Evolutionary conservation across 805 yeast species (phyloP), one percentile per base, ranked within the genome.

Genomic region (Saccharomycopsis amapae): DNA sequence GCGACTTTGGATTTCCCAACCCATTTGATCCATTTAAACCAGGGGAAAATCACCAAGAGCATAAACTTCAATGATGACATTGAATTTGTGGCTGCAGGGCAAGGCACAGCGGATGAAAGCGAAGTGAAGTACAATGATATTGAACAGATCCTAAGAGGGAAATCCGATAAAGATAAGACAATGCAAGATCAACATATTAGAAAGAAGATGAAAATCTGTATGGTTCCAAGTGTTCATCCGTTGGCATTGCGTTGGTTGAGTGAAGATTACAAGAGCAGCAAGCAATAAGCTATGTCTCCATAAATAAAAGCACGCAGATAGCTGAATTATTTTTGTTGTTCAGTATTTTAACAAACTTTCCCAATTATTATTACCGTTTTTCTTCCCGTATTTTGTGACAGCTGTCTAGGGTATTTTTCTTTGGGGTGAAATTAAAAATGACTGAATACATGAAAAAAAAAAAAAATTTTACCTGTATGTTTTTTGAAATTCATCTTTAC

Each of bases 1-100:
- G 87, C 86, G 12, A 24, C 42, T 10, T 42, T 48, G 37, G 70
- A 72, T 39, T 93, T 97, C 96, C 95, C 97, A 24, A 84, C 94
- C 32, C 70, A 83, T 44, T 68, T 93, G 6, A 71, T 81, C 12
- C 98, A 93, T 62, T 67, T 93, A 52, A 78, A 75, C 55, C 73
- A 76, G 44, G 97, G 97, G 1, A 60, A 63, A 20, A 71, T 77
- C 6, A 53, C 69, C 7, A 58, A 60, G 20, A 65, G 61, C 33
- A 47, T 65, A 28, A 58, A 63, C n/a, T 64, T 57, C 44, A 55
- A 58, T 1, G 41, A 54, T 7, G 67, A 68, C 34, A 57, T 70
- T 13, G 52, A 56, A 15, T 70, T 62, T 46, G 50, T 51, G 12
- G 40, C 19, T 7, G 30, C 34, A 10, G 36, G 30, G 13, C 26